Evolutionary conservation across 2,329 filamentous ascomycete genomes (phyloP).

Genomic region (Pestalotiopsis sp.): DNA sequence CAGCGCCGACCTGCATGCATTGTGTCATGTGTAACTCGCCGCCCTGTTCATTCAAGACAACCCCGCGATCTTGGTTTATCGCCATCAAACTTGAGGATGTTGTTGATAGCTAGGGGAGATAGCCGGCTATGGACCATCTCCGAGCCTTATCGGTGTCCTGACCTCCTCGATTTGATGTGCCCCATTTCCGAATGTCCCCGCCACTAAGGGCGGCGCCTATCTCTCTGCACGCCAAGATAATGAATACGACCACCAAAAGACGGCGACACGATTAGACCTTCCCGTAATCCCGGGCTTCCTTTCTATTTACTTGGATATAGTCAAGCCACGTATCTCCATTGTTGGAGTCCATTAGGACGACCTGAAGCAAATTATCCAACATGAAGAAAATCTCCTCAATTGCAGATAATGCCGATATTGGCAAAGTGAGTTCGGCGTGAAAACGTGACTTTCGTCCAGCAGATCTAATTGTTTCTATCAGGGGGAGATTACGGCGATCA

Average conservation of each 20-base stretch:
- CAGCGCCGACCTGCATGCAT: neutral
- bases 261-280: neutral
- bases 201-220: neutral
- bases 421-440: neutral
- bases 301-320: neutral
- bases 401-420: neutral
- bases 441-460: neutral
- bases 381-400: neutral
- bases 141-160: neutral
- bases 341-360: neutral
- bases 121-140: neutral
- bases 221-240: neutral
- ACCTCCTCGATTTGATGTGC: neutral
- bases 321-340: neutral
- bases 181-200: neutral
- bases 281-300: neutral
- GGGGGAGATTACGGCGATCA: neutral
- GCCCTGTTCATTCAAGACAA: neutral
- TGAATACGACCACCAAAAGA: neutral
- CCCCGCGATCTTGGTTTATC: neutral
- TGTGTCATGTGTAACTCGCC: neutral
- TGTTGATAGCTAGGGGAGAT: neutral
- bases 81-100: neutral
- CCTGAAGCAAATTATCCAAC: neutral
- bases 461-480: neutral